These are phyloP conservation scores for Colletotrichum cordylinicola DNA, from an alignment of 2,329 filamentous ascomycete genomes.

Conservation along the genomic window DNA sequence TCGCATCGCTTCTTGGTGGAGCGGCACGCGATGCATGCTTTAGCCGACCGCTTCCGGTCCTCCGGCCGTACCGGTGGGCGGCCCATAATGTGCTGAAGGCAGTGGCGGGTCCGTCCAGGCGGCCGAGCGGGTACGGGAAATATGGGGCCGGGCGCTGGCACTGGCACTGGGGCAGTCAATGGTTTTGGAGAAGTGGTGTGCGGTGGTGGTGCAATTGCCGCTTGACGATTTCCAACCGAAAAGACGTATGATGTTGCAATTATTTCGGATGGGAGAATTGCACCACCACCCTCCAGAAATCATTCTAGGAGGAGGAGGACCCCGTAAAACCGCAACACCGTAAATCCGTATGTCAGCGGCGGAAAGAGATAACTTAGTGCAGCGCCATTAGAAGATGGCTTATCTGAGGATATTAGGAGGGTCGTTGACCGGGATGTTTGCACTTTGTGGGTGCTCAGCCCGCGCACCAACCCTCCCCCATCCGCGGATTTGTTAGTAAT, in stretches of 20 bases:
- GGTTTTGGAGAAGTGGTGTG: background rate
- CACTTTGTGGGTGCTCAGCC: background rate
- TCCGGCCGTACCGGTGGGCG: conserved; percentile 56
- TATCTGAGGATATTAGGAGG: background rate
- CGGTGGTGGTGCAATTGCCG: background rate
- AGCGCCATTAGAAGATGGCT: background rate
- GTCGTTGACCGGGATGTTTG: background rate
- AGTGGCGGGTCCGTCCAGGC: background rate
- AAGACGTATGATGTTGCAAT: background rate
- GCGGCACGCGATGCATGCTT: conserved; percentile 54
- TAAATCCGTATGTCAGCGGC: background rate
- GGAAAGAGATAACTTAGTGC: background rate
- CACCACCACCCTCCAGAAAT: background rate
- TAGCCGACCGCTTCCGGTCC: conserved; percentile 52
- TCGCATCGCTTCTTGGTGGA: conserved; percentile 57
- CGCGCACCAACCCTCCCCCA: background rate
- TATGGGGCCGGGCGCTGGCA: background rate
- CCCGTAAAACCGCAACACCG: background rate
- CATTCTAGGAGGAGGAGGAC: background rate
- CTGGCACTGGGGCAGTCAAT: background rate
- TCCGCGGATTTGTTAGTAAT: background rate
- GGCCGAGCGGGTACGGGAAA: background rate
- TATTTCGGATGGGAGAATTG: background rate
- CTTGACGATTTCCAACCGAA: background rate
- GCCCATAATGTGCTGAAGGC: conserved; percentile 43